phyloP scores from a whole-genome alignment of 495 filamentous ascomycete genomes.

The Trypethelium eluteriae region DNA sequence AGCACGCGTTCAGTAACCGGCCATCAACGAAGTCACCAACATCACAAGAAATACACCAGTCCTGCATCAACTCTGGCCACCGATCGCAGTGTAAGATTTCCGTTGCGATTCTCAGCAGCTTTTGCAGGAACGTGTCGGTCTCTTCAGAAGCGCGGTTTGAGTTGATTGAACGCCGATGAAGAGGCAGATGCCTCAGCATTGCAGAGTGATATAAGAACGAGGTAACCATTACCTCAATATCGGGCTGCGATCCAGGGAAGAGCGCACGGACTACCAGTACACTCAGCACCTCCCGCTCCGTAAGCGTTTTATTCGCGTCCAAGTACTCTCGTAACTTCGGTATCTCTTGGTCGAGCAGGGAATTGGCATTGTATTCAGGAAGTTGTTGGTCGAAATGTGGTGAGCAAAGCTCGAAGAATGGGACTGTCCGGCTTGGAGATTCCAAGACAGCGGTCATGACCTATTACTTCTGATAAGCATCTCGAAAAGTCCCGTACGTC shows the following conservation, averaged over 20 bases:
- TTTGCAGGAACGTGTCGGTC: neutral
- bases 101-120: neutral
- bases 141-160: neutral
- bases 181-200: conserved; percentile 15
- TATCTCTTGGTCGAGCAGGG: neutral
- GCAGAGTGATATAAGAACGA: conserved; percentile 22
- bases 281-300: conserved; percentile 16
- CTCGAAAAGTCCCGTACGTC: neutral
- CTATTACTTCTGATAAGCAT: conserved; percentile 11
- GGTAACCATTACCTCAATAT: neutral
- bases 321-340: neutral
- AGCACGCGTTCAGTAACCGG: neutral
- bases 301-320: neutral
- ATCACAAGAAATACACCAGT: neutral
- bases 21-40: neutral
- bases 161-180: conserved; percentile 8
- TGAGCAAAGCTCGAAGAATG: neutral
- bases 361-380: neutral
- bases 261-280: conserved; percentile 14
- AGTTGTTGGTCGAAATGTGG: neutral
- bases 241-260: neutral
- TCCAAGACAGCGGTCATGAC: conserved; percentile 47
- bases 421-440: neutral
- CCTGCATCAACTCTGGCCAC: neutral
- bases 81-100: neutral